Evolutionary conservation across 78 protist species (phyloP).

Genomic region (Emiliania huxleyi): DNA sequence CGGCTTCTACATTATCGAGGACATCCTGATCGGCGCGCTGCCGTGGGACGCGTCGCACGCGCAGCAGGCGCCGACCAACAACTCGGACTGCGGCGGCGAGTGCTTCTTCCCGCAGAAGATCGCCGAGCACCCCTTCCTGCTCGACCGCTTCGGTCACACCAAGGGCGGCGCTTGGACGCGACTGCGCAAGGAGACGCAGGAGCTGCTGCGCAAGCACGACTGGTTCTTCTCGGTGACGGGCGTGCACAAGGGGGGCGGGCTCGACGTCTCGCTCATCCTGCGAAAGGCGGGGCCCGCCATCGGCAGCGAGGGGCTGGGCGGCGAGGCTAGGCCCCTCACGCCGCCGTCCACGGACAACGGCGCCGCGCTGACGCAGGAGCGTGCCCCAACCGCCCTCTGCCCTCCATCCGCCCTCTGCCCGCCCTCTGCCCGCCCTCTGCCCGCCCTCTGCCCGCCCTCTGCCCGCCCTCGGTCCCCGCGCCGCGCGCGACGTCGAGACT

Average conservation of each 20-base stretch:
- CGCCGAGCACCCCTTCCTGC: slow-evolving; percentile 5
- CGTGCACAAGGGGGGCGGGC: slow-evolving; percentile 11
- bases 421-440: too few relatives aligned
- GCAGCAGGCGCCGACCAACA: neutral
- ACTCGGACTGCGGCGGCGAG: neutral
- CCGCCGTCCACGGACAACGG: too few relatives aligned
- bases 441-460: too few relatives aligned
- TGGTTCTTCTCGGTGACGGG: slow-evolving; percentile 8
- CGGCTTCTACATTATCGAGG: slow-evolving; percentile 18
- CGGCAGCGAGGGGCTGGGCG: neutral
- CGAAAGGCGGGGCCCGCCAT: neutral
- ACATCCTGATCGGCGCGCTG: slow-evolving; percentile 14
- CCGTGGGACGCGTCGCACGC: neutral
- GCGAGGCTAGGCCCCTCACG: too few relatives aligned
- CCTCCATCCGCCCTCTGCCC: too few relatives aligned
- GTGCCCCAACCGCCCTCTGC: neutral
- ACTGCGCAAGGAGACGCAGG: neutral
- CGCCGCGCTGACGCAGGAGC: neutral
- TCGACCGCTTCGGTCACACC: neutral
- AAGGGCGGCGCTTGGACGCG: neutral
- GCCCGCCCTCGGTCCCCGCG: too few relatives aligned
- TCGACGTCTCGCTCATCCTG: neutral
- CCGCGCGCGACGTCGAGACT: neutral
- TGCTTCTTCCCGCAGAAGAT: slow-evolving; percentile 10
- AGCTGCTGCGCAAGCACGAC: neutral